These are phyloP conservation scores for Lentinus tigrinus DNA, from an alignment of 768 basidiomycete species.

Conservation along the genomic window DNA sequence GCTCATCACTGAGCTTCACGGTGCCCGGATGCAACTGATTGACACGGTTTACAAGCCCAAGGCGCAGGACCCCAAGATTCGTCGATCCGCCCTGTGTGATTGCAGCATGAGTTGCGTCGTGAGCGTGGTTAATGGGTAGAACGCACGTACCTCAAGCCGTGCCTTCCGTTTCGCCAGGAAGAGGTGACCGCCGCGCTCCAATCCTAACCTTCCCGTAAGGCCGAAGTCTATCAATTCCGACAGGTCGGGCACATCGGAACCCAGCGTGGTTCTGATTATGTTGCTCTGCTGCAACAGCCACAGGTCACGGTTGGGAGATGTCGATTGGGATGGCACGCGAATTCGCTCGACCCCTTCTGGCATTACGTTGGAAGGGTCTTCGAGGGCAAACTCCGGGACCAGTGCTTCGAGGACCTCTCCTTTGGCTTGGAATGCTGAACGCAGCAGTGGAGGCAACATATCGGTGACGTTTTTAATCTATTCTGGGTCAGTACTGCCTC, in stretches of 20 bases:
- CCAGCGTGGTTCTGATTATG: no score
- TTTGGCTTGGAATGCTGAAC: constrained; percentile 5
- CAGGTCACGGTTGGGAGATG: no score
- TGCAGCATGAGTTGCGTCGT: not conserved
- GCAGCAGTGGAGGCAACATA: constrained; percentile 11
- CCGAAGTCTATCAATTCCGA: no score
- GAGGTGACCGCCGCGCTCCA: no score
- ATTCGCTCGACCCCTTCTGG: not conserved
- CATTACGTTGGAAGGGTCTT: constrained; percentile 2
- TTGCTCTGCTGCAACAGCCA: no score
- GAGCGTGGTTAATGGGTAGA: not conserved
- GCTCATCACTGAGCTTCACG: constrained; percentile 41
- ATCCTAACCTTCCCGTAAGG: no score
- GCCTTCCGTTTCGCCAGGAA: constrained; percentile 49
- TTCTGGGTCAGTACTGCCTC: not conserved
- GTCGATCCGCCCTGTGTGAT: constrained; percentile 79
- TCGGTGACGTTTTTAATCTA: constrained; percentile 27
- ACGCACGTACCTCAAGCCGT: constrained; percentile 45
- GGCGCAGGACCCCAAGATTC: constrained; percentile 67
- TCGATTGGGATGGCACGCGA: no score
- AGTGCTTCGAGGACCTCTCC: constrained; percentile 22
- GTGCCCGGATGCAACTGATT: constrained; percentile 52
- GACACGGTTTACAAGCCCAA: constrained; percentile 69
- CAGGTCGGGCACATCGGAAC: not conserved
- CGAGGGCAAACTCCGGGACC: not conserved